Evolutionary conservation across 2,329 filamentous ascomycete genomes (phyloP), one percentile per base, ranked within the genome.

Genomic region (Tolypocladium nubicola): DNA sequence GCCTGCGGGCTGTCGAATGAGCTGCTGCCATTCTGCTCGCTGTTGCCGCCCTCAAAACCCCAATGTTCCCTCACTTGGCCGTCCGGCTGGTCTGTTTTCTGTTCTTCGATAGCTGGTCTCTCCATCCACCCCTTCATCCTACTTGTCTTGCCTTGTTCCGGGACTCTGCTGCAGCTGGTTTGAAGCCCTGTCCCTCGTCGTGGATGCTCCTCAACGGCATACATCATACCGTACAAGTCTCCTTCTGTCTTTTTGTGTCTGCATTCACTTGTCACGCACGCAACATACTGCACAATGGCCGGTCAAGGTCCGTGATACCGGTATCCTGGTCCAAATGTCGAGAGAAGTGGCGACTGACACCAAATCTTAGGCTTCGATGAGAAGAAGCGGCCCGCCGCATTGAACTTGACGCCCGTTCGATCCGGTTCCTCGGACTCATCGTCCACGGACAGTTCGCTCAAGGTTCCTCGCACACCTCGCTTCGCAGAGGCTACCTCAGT

Each of bases 401-500:
- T 84, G 54, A 80, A 82, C 63, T 72, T 84, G 58, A 71, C 75
- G 35, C 76, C 79, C 33, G 69, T 72, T 57, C 76, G 79, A 59
- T 76, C 78, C 55, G 73, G 71, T 33, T 79, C 80, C 6, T 75
- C 76, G 52, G 73, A 74, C 55, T 82, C 80, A 16, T 75, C 74
- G 43, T 81, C 80, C 35, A 79, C 79, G 58, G 74, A 75, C 62
- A 78, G 75, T 50, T 84, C 82, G 19, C 74, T 84, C 62, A 89
- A 88, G 74, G 77, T 82, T 43, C 87, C 87, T 60, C 82, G 89
- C 67, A 87, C 86, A 64, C 87, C 89, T 65, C 86, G 89, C 67
- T 93, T 93, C 67, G 87, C 87, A 57, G 89, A 92, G 76, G 88
- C 88, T 50, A 93, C 89, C 37, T 82, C 87, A 35, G 85, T 92